Evolutionary conservation across 306 rosid genomes (phyloP).

Genomic region (Hippophae gyantsensis): DNA sequence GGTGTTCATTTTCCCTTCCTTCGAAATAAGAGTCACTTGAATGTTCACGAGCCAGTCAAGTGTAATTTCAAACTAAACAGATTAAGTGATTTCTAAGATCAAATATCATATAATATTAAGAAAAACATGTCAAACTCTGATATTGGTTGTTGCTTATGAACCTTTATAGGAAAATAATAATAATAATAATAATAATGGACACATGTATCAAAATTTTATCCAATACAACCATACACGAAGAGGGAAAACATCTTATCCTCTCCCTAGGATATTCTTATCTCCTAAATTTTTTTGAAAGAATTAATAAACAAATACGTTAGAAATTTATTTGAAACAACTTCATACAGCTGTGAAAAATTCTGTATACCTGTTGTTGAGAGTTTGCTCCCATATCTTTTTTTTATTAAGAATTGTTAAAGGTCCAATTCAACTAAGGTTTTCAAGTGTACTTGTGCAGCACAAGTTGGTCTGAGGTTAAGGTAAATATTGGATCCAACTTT

Average conservation of each 20-base stretch:
- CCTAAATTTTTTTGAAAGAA: constrained; percentile 22
- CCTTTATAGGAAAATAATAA: too few species aligned
- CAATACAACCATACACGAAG: constrained; percentile 19
- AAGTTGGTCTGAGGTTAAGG: constrained; percentile 18
- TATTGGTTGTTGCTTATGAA: too few species aligned
- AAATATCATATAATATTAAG: too few species aligned
- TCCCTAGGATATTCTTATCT: constrained; percentile 7
- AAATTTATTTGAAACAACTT: constrained; percentile 24
- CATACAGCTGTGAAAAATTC: constrained; percentile 25
- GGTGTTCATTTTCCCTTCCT: too few species aligned
- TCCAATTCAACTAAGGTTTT: constrained; percentile 21
- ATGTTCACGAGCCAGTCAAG: too few species aligned
- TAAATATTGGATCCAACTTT: constrained; percentile 15
- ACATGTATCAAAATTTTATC: too few species aligned
- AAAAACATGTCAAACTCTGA: too few species aligned
- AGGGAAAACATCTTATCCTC: constrained; percentile 9
- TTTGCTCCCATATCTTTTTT: constrained; percentile 17
- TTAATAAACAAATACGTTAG: constrained; percentile 30
- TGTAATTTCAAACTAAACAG: too few species aligned
- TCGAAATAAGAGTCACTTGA: too few species aligned
- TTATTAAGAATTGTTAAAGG: constrained; percentile 13
- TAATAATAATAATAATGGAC: too few species aligned
- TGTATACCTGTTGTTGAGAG: constrained; percentile 26
- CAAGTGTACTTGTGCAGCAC: constrained; percentile 20
- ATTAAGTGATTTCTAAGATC: too few species aligned